Evolutionary conservation across 352 stramenopile species (phyloP).

Genomic region (Globisporangium paroecandrum): DNA sequence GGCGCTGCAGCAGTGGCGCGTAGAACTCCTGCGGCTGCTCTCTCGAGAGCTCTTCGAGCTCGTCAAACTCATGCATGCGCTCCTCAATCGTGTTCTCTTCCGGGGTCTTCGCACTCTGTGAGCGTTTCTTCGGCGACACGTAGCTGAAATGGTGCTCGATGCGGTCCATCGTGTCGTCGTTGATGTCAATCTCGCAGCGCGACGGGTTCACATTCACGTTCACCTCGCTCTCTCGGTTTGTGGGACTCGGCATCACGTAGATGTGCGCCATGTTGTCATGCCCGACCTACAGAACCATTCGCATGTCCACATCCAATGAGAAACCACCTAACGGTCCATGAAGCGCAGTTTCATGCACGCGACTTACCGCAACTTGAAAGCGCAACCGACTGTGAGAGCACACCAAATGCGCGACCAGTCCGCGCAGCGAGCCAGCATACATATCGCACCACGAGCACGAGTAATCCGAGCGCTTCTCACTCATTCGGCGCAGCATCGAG

Average conservation of each 20-base stretch:
- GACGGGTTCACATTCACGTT: constrained; percentile 24
- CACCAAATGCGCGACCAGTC: constrained; percentile 71
- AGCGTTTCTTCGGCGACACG: constrained; percentile 46
- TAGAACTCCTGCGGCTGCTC: constrained; percentile 74
- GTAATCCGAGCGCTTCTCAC: constrained; percentile 78
- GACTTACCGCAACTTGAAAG: constrained; percentile 65
- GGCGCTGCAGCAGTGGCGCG: constrained; percentile 66
- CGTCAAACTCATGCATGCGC: constrained; percentile 73
- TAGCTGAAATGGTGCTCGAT: constrained; percentile 71
- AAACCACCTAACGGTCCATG: neutral
- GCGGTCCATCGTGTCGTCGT: constrained; percentile 43
- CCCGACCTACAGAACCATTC: constrained; percentile 35
- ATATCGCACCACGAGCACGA: constrained; percentile 84
- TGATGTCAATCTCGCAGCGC: constrained; percentile 56
- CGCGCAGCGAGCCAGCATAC: constrained; percentile 65
- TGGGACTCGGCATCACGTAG: constrained; percentile 64
- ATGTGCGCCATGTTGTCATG: constrained; percentile 82
- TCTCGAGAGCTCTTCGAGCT: constrained; percentile 51
- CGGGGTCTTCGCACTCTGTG: constrained; percentile 18
- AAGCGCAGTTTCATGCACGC: neutral
- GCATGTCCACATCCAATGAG: neutral
- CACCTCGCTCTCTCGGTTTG: constrained; percentile 23
- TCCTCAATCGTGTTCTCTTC: constrained; percentile 44
- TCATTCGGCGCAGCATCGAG: constrained; percentile 74
- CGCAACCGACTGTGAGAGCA: constrained; percentile 76